Evolutionary conservation across 1,284 basidiomycete genomes (phyloP), one percentile per base, ranked within the genome.

Genomic region (Filobasidium uniguttulatum): DNA sequence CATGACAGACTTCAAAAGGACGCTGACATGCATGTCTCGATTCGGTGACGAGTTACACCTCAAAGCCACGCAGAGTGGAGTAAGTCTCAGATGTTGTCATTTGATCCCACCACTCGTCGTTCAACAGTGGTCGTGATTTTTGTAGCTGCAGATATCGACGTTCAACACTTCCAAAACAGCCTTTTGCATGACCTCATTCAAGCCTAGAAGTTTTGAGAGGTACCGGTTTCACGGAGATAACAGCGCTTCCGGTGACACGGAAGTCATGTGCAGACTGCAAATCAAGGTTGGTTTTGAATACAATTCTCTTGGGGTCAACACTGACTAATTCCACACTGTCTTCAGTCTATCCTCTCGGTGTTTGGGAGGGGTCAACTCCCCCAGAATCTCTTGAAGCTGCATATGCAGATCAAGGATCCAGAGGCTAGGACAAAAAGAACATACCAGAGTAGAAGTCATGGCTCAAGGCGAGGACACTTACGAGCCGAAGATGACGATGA

Each of bases 11-110:
- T 68, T 70, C 52, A 59, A 65, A 6, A 58, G 60, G 15, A 54
- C 69, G 9, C 57, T 70, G 7, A 64, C 66, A 44, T 70, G 68
- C 45, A 64, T 66, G 5, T 56, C 63, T 30, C 63, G 60, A 31
- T 70, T 64, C 45, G 67, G 68, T 3, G 68, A 70, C 41, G 68
- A 70, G 34, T 59, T 70, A 28, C 57, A 63, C 49, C 64, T 70
- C 19, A 60, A 64, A 44, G 65, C 64, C 4, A 60, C 59, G 23
- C 52, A 56, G 26, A 59, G 59, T 14, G 44, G 51, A 12, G 68
- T 70, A 40, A 55, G 59, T n/a, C n/a, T n/a, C n/a, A n/a, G n/a
- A n/a, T n/a, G n/a, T n/a, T n/a, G n/a, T n/a, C n/a, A n/a, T n/a
- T n/a, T n/a, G n/a, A n/a, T n/a, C n/a, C n/a, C n/a, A n/a, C n/a